These are phyloP conservation scores for Theileria sp. DNA, from an alignment of 169 alveolate species.

Conservation along the genomic window DNA sequence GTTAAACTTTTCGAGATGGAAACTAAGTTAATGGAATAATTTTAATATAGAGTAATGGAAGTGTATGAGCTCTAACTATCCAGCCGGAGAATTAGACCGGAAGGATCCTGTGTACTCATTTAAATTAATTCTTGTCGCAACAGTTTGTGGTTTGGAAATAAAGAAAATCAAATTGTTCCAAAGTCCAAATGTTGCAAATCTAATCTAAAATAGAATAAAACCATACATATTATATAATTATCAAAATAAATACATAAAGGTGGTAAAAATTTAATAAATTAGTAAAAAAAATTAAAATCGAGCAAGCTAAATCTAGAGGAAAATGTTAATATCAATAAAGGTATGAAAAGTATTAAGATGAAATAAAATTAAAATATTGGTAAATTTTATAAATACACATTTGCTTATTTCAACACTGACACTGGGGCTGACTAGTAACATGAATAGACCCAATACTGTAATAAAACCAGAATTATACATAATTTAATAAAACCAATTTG, in stretches of 20 bases:
- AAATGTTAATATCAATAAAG: neutral
- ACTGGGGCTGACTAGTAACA: neutral
- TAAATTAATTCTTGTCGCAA: neutral
- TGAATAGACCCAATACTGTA: neutral
- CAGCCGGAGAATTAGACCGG: constrained; percentile 10
- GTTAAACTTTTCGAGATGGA: neutral
- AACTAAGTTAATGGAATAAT: neutral
- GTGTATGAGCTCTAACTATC: constrained; percentile 23
- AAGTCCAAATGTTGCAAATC: neutral
- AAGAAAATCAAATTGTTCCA: neutral
- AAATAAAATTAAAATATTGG: no score
- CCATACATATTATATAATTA: no score
- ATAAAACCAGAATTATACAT: neutral
- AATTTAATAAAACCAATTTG: neutral
- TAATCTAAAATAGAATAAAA: neutral
- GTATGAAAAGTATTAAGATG: neutral
- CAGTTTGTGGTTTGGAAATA: neutral
- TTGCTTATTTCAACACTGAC: neutral
- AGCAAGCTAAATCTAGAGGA: neutral
- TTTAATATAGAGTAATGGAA: neutral
- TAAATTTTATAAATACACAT: neutral
- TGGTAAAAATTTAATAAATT: neutral
- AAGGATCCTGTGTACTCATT: constrained; percentile 23
- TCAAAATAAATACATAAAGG: neutral
- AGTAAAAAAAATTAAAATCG: neutral